phyloP scores from a whole-genome alignment of 2,329 filamentous ascomycete species.

The Sporothrix euskadiensis region DNA sequence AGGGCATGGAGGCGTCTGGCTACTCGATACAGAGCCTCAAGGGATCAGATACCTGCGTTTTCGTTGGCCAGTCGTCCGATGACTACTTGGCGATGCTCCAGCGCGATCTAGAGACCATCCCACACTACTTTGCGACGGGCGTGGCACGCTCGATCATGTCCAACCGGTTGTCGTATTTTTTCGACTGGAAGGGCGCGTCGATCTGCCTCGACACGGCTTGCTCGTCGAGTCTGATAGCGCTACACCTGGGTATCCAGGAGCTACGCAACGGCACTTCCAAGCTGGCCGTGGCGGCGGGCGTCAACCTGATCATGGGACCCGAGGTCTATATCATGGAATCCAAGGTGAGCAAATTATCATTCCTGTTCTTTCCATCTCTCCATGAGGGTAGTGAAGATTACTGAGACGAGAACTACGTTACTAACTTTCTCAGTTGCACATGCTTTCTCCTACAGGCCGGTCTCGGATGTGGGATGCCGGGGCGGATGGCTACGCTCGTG shows the following conservation, averaged over 20 bases:
- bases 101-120: conserved; percentile 29
- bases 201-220: conserved; percentile 45
- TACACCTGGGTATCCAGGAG: conserved; percentile 38
- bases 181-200: conserved; percentile 42
- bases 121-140: conserved; percentile 36
- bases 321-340: conserved; percentile 32
- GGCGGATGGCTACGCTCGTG: conserved; percentile 60
- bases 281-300: conserved; percentile 38
- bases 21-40: conserved; percentile 34
- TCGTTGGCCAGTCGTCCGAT: conserved; percentile 38
- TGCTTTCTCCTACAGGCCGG: conserved; percentile 48
- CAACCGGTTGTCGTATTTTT: conserved; percentile 43
- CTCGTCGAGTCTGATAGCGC: conserved; percentile 40
- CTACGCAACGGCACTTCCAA: conserved; percentile 35
- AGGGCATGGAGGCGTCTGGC: conserved; percentile 42
- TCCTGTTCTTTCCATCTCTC: not conserved
- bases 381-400: not conserved
- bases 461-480: conserved; percentile 52
- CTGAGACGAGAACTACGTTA: not conserved
- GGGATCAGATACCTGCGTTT: conserved; percentile 39
- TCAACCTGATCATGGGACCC: conserved; percentile 40
- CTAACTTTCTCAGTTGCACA: conserved; percentile 39
- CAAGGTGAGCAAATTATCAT: not conserved
- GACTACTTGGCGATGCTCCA: conserved; percentile 35
- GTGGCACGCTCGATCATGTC: conserved; percentile 37